phyloP scores from a whole-genome alignment of 2,329 filamentous ascomycete genomes.

The Neopestalotiopsis rosae region DNA sequence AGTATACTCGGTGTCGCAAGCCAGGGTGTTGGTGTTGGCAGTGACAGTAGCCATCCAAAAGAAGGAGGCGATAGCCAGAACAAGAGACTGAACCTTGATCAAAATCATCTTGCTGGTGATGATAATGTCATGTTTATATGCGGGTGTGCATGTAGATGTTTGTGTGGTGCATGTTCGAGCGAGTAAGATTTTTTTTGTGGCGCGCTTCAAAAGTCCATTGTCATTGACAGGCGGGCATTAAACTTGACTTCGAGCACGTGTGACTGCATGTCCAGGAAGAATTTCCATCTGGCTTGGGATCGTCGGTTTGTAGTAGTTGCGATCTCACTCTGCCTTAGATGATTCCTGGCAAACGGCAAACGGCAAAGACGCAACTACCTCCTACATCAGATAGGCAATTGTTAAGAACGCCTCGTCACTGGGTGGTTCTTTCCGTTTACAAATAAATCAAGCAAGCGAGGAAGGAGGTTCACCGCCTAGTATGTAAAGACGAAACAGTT shows the following conservation, averaged over 20 bases:
- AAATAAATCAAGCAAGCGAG: no score
- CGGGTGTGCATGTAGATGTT: background rate
- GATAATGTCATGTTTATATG: background rate
- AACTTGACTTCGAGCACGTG: background rate
- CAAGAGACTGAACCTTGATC: background rate
- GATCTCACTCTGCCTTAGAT: background rate
- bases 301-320: background rate
- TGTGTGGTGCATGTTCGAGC: background rate
- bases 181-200: no score
- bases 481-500: no score
- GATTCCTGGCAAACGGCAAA: background rate
- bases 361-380: background rate
- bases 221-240: no score
- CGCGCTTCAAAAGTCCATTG: no score
- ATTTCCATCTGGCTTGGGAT: background rate
- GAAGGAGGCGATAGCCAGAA: background rate
- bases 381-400: background rate
- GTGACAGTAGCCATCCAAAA: background rate
- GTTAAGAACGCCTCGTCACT: background rate
- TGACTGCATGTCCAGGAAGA: background rate
- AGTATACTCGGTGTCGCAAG: constrained; percentile 9
- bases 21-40: background rate
- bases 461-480: no score
- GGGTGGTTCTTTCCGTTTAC: background rate
- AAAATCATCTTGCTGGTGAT: background rate